phyloP scores from a whole-genome alignment of 2,329 filamentous ascomycete species.

The Epichloe festucae region DNA sequence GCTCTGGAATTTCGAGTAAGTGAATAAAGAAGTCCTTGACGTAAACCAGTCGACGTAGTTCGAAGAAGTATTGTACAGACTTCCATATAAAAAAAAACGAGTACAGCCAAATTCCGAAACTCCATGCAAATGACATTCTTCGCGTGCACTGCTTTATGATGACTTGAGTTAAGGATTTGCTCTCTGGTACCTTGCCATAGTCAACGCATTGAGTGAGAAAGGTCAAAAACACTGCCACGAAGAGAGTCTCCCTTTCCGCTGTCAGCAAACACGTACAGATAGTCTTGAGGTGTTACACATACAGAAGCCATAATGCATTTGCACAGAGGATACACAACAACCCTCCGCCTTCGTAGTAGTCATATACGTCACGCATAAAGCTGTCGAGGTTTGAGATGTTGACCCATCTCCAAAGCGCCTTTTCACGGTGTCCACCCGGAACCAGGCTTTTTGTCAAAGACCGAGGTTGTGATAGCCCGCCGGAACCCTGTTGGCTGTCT shows the following conservation, averaged over 20 bases:
- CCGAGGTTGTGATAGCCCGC: constrained; percentile 12
- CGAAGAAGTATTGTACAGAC: constrained; percentile 58
- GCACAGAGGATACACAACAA: constrained; percentile 74
- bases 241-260: constrained; percentile 57
- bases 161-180: constrained; percentile 39
- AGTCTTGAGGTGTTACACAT: constrained; percentile 20
- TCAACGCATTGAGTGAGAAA: constrained; percentile 80
- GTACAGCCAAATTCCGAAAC: constrained; percentile 70
- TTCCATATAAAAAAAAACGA: constrained; percentile 78
- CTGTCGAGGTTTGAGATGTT: constrained; percentile 82
- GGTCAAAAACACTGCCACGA: constrained; percentile 70
- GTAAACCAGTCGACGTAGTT: constrained; percentile 58
- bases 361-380: constrained; percentile 74
- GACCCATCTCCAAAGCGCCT: constrained; percentile 84
- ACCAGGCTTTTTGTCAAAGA: constrained; percentile 16
- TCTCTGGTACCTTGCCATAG: constrained; percentile 60
- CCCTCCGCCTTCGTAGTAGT: constrained; percentile 73
- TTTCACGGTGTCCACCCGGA: constrained; percentile 41
- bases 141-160: constrained; percentile 62
- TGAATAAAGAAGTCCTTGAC: constrained; percentile 80
- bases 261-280: constrained; percentile 1
- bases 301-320: constrained; percentile 60
- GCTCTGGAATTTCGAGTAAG: constrained; percentile 65
- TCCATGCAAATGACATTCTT: constrained; percentile 64
- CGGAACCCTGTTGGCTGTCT: constrained; percentile 17